Evolutionary conservation across 495 filamentous ascomycete genomes (phyloP), one percentile per base, ranked within the genome.

Genomic region (Penicillium salamii): DNA sequence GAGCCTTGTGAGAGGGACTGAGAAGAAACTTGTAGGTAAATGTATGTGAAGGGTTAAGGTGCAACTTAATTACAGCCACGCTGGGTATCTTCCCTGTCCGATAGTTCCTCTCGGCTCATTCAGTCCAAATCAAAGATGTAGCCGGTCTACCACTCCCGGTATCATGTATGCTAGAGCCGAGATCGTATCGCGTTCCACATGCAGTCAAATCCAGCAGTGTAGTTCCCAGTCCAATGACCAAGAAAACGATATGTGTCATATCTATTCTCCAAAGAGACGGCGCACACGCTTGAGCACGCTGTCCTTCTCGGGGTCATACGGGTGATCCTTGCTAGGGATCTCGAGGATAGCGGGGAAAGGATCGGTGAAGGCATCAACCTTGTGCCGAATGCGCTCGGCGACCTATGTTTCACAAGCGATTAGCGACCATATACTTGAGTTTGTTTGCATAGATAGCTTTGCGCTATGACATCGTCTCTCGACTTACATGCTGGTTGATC

Each of bases 281-380:
- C 88, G 80, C 46, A 97, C 95, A 58, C 93, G 81, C 67, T 89
- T 88, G 68, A 97, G 63, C 29, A 99, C 93, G 65, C 91, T 97
- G 69, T 99, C 93, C 76, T 99, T 99, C 74, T 99, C 93, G 0
- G 93, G 93, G 57, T 99, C 95, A 59, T 97, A 99, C 7, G 93
- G 93, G 61, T 99, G 93, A 65, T 99, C 93, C 77, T 99, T 99
- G 75, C 90, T 95, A 23, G 95, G 95, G 48, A 97, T 97, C 72
- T 99, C 95, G 50, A 99, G 84, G 42, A 81, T 70, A 11, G 78
- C 75, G 9, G 78, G 78, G 56, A 81, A 79, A 7, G 78, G 69
- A n/a, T 79, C 78, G 44, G 76, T 63, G 58, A 71, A 81, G 15
- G 71, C 59, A 50, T 81, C 78, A 26, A 81, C 75, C 35, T 82